A percentile compares a stretch with the other conserved stretches of the same genome.
Conservation (phyloP, 2,329 filamentous ascomycete genomes). For the Aspergillus sp. region DNA sequence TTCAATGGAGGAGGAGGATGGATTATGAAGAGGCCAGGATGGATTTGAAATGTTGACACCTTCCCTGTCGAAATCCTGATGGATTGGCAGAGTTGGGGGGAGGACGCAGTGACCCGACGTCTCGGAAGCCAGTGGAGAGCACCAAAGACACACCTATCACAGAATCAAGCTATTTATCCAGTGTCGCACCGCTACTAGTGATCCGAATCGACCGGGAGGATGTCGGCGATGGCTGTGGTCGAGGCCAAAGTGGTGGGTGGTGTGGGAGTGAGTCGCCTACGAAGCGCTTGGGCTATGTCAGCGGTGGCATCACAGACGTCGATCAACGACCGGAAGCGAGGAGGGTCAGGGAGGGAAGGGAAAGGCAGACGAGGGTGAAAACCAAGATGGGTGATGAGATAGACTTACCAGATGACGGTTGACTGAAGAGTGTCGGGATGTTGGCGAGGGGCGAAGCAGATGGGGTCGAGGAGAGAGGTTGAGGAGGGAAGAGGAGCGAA, state of each 20-base stretch:
- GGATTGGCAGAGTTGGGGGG: constrained; percentile 26
- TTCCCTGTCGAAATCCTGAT: constrained; percentile 26
- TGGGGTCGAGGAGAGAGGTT: constrained; percentile 11
- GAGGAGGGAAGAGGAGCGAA: constrained; percentile 5
- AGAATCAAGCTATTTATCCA: constrained; percentile 21
- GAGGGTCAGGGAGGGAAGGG: constrained; percentile 12
- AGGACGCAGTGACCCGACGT: constrained; percentile 27
- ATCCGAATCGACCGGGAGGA: constrained; percentile 17
- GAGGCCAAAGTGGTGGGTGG: constrained; percentile 18
- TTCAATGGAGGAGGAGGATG: constrained; percentile 18
- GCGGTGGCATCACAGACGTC: constrained; percentile 32
- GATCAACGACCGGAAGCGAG: constrained; percentile 20
- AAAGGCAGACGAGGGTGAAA: constrained; percentile 2
- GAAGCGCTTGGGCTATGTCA: constrained; percentile 39
- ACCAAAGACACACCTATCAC: constrained; percentile 32
- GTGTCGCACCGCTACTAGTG: constrained; percentile 30
- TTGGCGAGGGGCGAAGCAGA: constrained; percentile 7
- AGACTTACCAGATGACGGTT: constrained; percentile 12
- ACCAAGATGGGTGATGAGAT: constrained; percentile 1
- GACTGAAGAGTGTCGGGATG: constrained; percentile 5
- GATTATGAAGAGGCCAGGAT: constrained; percentile 9
- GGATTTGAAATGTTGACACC: constrained; percentile 14
- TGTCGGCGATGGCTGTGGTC: constrained; percentile 21
- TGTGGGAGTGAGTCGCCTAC: constrained; percentile 28
- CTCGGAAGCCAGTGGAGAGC: constrained; percentile 34